phyloP scores from a whole-genome alignment of 2,329 filamentous ascomycete species.

The Alternaria sp. region DNA sequence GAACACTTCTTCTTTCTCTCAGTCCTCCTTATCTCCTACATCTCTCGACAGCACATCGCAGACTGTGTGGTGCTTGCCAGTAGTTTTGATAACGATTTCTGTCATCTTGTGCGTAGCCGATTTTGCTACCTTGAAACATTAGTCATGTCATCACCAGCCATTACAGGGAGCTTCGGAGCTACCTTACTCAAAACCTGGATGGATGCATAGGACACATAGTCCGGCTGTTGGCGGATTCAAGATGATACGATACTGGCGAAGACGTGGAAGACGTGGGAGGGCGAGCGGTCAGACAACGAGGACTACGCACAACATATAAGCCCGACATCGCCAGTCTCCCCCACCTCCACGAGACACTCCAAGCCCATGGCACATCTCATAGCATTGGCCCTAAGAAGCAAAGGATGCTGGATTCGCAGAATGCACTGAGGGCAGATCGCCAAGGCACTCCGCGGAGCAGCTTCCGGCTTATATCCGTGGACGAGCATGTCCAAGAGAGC shows the following conservation, averaged over 20 bases:
- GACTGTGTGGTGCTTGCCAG: background rate
- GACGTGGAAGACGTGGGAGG: background rate
- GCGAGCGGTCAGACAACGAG: background rate
- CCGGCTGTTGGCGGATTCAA: background rate
- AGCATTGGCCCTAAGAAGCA: background rate
- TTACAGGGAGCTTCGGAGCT: background rate
- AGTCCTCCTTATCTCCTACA: background rate
- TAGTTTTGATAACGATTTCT: background rate
- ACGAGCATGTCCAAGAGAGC: background rate
- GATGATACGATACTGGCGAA: background rate
- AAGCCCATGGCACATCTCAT: background rate
- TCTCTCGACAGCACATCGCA: background rate
- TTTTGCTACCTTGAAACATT: background rate
- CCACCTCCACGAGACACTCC: background rate
- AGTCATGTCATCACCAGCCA: background rate
- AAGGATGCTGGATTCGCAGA: background rate
- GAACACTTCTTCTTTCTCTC: background rate
- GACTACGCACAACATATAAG: background rate
- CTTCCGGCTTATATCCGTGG: constrained; percentile 3
- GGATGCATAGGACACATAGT: too few species aligned
- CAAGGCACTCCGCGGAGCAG: constrained; percentile 1
- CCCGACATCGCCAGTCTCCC: background rate
- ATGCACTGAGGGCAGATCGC: background rate
- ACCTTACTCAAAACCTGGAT: background rate
- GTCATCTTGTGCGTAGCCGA: background rate